Conservation (phyloP, 331 rosid species). For the Acacia concinna region DNA sequence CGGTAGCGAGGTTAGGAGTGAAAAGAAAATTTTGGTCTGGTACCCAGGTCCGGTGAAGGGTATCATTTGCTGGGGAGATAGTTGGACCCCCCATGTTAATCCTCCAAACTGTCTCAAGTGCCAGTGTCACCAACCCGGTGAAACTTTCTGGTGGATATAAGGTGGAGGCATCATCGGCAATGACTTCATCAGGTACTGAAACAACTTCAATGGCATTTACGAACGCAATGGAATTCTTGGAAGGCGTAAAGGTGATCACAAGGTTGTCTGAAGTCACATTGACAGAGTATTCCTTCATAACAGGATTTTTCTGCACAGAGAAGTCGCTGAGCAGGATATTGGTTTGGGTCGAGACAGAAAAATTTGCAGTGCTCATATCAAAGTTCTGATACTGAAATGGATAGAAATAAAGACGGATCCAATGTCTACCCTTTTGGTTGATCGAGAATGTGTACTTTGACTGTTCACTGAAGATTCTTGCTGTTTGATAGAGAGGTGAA, state of each 20-base stretch:
- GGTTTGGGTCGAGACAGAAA: conserved; percentile 51
- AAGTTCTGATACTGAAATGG: conserved; percentile 46
- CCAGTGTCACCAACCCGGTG: conserved; percentile 45
- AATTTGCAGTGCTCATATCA: conserved; percentile 52
- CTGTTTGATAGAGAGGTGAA: conserved; percentile 63
- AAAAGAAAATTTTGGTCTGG: conserved; percentile 51
- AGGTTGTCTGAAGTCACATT: conserved; percentile 54
- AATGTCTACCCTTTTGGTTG: conserved; percentile 53
- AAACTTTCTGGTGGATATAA: conserved; percentile 20
- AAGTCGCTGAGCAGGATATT: conserved; percentile 54
- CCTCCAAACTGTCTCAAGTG: conserved; percentile 72
- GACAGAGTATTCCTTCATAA: conserved; percentile 62
- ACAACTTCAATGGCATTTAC: conserved; percentile 84
- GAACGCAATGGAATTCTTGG: conserved; percentile 57
- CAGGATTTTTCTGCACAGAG: conserved; percentile 37
- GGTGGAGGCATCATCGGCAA: conserved; percentile 42
- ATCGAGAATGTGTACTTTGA: conserved; percentile 62
- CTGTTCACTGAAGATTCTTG: conserved; percentile 58
- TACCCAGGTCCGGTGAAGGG: conserved; percentile 74
- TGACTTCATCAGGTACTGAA: conserved; percentile 67
- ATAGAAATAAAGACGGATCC: conserved; percentile 87
- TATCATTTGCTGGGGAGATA: conserved; percentile 51
- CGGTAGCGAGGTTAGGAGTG: conserved; percentile 30
- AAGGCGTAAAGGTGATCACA: conserved; percentile 60
- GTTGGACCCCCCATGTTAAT: conserved; percentile 85